A percentile compares a stretch with the other conserved stretches of the same genome.
Evolutionary conservation across 1,139 yeast species (phyloP).

Genomic region (Magnusiomyces suaveolens): DNA sequence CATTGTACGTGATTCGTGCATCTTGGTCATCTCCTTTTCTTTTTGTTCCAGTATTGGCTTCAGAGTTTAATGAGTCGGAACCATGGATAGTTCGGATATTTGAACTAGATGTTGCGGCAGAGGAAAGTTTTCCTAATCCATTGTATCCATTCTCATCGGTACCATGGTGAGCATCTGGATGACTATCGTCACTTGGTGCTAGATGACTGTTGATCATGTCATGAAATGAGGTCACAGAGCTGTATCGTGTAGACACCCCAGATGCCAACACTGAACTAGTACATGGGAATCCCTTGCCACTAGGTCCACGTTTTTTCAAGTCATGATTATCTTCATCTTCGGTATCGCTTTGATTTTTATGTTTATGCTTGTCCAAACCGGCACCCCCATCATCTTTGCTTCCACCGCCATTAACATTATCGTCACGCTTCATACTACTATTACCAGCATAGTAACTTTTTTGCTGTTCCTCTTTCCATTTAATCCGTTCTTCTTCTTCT

Average conservation of each 20-base stretch:
- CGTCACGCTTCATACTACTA: background rate
- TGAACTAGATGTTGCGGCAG: slow-evolving; percentile 8
- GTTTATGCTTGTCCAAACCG: background rate
- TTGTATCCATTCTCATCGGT: background rate
- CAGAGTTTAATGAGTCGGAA: slow-evolving; percentile 26
- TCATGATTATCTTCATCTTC: background rate
- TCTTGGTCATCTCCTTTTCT: slow-evolving; percentile 12
- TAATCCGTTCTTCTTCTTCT: background rate
- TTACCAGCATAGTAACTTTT: background rate
- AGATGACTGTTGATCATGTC: slow-evolving; percentile 3
- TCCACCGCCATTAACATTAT: background rate
- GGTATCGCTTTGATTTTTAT: background rate
- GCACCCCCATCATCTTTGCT: background rate
- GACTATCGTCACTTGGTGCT: background rate
- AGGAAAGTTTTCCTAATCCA: slow-evolving; percentile 1
- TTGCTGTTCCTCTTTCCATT: background rate
- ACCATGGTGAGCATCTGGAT: background rate
- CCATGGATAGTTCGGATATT: slow-evolving; percentile 7
- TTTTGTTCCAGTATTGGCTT: slow-evolving; percentile 14
- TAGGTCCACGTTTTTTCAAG: background rate
- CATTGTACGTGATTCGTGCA: slow-evolving; percentile 39
- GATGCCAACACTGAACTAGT: background rate
- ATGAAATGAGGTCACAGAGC: slow-evolving; percentile 1
- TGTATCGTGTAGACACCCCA: slow-evolving; percentile 5
- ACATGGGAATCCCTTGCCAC: background rate